Evolutionary conservation across 2,329 filamentous ascomycete genomes (phyloP), one percentile per base, ranked within the genome.

Genomic region (Aspergillus bombycis): DNA sequence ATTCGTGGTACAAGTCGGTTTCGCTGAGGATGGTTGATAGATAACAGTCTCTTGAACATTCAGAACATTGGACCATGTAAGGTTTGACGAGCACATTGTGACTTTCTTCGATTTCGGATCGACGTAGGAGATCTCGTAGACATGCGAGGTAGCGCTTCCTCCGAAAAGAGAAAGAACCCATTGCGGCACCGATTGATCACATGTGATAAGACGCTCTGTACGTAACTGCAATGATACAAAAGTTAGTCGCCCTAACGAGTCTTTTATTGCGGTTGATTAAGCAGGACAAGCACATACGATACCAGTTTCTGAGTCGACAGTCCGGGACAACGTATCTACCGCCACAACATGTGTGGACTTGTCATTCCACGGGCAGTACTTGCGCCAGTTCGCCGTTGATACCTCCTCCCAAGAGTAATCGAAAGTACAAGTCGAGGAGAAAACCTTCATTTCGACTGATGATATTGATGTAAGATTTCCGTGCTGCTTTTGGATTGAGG

Each of bases 351-450:
- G 95, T 46, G 93, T 92, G n/a, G 92, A 94, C 82, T 97, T 95
- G 79, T 97, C 91, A 83, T 99, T 99, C 94, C 95, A 98, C 23
- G 94, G 94, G 74, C 93, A 96, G 82, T 99, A 99, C 80, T 99
- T 99, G 72, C 89, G 91, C 95, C 95, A 99, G 86, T 99, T 99
- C 77, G 92, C 93, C 16, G 93, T 93, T 30, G 93, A 97, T 41
- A 99, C 95, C 80, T 98, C 94, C 75, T 97, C 93, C 95, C 95
- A 99, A 53, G 94, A 96, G 85, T 99, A 99, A 83, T 97, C 87
- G 82, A 96, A 99, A 65, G 93, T 93, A 80, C 93, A 92, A 45
- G 85, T 84, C 74, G 93, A 96, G 71, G 92, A 92, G 76, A 98
- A 98, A 81, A 98, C 92, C 86, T 96, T 97, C 95, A 99, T 98